phyloP scores from a whole-genome alignment of 306 rosid species.

The Dalbergia cultrata region DNA sequence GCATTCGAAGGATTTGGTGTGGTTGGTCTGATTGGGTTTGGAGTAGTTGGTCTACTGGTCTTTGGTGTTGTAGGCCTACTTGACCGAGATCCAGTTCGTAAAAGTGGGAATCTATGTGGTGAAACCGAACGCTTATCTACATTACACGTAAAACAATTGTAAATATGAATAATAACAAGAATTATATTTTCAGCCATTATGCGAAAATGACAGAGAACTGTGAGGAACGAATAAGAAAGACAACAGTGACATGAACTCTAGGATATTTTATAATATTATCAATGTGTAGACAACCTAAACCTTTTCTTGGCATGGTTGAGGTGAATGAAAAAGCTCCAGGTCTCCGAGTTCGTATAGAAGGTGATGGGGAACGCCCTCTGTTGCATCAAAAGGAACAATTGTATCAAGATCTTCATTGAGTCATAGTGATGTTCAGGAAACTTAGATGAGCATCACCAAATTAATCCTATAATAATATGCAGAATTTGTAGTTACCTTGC shows the following conservation, averaged over 20 bases:
- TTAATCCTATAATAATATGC: constrained; percentile 24
- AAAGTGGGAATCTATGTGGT: constrained; percentile 94
- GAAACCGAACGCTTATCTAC: constrained; percentile 88
- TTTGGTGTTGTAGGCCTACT: constrained; percentile 78
- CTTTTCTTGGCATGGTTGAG: constrained; percentile 77
- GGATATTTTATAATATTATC: neutral
- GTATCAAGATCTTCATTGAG: constrained; percentile 32
- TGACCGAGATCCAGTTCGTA: constrained; percentile 86
- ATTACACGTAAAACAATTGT: constrained; percentile 45
- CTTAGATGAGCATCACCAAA: constrained; percentile 6
- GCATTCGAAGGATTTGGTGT: constrained; percentile 83
- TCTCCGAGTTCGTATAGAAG: constrained; percentile 66
- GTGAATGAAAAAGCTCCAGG: constrained; percentile 80
- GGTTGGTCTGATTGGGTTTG: constrained; percentile 82
- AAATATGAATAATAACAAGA: constrained; percentile 37
- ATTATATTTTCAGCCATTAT: constrained; percentile 6
- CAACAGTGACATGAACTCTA: constrained; percentile 10
- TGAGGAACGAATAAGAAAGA: neutral
- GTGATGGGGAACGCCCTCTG: constrained; percentile 78
- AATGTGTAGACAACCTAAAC: constrained; percentile 60
- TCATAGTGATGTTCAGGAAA: neutral
- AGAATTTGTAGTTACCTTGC: constrained; percentile 60
- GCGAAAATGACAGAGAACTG: constrained; percentile 14
- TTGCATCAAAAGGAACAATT: constrained; percentile 54
- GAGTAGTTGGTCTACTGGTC: constrained; percentile 76